These are phyloP conservation scores for Rhododendron kiyosumense DNA, from an alignment of 148 eudicot species.

Conservation along the genomic window DNA sequence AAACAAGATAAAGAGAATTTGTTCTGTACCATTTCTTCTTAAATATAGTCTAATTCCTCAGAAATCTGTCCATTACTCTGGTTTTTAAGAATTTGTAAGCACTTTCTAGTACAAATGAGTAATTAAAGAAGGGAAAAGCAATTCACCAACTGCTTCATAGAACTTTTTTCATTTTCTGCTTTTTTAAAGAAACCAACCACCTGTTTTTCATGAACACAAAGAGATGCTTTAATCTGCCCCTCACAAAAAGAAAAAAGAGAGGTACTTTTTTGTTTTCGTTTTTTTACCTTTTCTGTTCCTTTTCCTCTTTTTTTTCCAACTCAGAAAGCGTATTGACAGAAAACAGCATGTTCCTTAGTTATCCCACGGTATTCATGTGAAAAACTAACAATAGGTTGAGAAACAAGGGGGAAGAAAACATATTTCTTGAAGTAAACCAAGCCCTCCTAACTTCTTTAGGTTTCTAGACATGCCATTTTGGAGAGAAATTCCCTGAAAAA, in stretches of 20 bases:
- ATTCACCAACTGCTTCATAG: background rate
- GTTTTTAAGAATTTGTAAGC: background rate
- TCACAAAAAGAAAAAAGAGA: background rate
- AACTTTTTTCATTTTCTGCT: background rate
- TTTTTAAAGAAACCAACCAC: background rate
- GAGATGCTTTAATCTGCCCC: background rate
- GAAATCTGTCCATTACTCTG: background rate
- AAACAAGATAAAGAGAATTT: background rate
- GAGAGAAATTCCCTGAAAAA: background rate
- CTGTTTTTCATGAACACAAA: background rate
- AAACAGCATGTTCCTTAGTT: background rate
- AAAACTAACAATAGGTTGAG: background rate
- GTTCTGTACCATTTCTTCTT: background rate
- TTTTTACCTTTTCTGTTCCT: background rate
- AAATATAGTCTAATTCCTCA: background rate
- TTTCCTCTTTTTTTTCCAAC: background rate
- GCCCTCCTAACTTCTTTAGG: background rate
- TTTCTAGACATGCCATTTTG: background rate
- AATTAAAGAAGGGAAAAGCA: background rate
- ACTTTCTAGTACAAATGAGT: background rate
- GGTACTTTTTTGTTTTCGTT: background rate
- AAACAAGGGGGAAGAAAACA: background rate
- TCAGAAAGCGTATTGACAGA: slow-evolving; percentile 2
- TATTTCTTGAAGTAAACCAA: background rate
- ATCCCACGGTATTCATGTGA: background rate